Evolutionary conservation across 768 basidiomycete genomes (phyloP).

Genomic region (Russula dissimulans): DNA sequence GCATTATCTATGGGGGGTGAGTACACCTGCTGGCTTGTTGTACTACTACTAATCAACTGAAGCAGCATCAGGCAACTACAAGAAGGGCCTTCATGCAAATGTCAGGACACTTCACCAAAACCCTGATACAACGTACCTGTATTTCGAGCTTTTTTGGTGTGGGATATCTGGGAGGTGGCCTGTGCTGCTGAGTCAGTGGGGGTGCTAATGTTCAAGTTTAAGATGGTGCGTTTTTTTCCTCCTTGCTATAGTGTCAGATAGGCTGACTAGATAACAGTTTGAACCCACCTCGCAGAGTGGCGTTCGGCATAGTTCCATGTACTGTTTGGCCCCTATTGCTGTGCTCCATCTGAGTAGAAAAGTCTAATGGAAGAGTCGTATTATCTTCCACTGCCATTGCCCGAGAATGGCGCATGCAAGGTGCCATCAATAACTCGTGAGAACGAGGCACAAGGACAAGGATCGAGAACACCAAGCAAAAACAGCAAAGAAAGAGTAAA

Average conservation of each 20-base stretch:
- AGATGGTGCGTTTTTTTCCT: not conserved
- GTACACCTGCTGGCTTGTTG: not conserved
- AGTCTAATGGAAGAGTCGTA: too few species aligned
- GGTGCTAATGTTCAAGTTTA: not conserved
- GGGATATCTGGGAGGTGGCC: not conserved
- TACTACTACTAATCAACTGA: not conserved
- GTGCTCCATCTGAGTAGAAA: too few species aligned
- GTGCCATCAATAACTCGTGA: too few species aligned
- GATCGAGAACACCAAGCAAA: too few species aligned
- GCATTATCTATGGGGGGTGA: too few species aligned
- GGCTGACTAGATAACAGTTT: not conserved
- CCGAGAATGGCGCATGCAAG: too few species aligned
- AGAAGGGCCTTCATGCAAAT: not conserved
- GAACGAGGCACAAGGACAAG: too few species aligned
- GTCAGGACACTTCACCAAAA: not conserved
- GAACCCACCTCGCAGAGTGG: not conserved
- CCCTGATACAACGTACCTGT: not conserved
- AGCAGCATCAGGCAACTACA: not conserved
- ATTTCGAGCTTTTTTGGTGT: not conserved
- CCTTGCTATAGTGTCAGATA: not conserved
- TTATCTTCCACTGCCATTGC: too few species aligned
- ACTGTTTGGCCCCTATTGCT: too few species aligned
- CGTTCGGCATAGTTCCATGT: too few species aligned
- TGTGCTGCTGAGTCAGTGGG: not conserved
- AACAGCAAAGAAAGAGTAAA: too few species aligned